Evolutionary conservation across 2,329 filamentous ascomycete species (phyloP).

Genomic region (Erysiphe pulchra): DNA sequence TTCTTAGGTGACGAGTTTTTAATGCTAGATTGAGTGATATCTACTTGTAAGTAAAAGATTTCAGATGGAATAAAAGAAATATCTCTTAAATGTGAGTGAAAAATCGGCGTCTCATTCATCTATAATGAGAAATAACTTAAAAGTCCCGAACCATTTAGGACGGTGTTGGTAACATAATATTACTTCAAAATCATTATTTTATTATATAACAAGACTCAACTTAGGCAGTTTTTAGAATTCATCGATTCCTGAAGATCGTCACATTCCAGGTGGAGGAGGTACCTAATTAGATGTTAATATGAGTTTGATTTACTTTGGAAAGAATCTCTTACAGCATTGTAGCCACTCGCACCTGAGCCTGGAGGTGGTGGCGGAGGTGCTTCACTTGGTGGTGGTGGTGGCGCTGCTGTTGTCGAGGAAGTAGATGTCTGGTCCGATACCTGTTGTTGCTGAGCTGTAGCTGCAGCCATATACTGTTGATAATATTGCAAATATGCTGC

Average conservation of each 20-base stretch:
- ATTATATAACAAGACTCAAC: no score
- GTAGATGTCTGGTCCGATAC: conserved; percentile 17
- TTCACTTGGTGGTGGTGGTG: conserved; percentile 30
- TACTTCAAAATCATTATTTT: no score
- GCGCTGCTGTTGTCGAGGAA: conserved; percentile 30
- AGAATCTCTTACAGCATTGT: conserved; percentile 25
- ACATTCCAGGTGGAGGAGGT: conserved; percentile 25
- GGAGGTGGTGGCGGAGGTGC: conserved; percentile 29
- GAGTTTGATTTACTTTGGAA: background rate
- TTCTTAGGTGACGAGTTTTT: conserved; percentile 8
- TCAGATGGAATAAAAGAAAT: no score
- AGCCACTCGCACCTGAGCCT: conserved; percentile 21
- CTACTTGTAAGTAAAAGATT: conserved; percentile 8
- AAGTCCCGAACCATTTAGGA: no score
- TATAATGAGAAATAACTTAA: no score
- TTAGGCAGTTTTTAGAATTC: no score
- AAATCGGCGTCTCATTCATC: no score
- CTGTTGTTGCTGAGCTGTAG: conserved; percentile 20
- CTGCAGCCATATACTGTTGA: conserved; percentile 39
- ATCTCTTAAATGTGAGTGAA: no score
- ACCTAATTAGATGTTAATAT: background rate
- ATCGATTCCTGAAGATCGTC: conserved; percentile 1
- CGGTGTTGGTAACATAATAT: no score
- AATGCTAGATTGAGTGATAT: conserved; percentile 2
- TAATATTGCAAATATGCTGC: conserved; percentile 50